phyloP scores from a whole-genome alignment of 495 filamentous ascomycete genomes.

The Talaromyces wortmannii region DNA sequence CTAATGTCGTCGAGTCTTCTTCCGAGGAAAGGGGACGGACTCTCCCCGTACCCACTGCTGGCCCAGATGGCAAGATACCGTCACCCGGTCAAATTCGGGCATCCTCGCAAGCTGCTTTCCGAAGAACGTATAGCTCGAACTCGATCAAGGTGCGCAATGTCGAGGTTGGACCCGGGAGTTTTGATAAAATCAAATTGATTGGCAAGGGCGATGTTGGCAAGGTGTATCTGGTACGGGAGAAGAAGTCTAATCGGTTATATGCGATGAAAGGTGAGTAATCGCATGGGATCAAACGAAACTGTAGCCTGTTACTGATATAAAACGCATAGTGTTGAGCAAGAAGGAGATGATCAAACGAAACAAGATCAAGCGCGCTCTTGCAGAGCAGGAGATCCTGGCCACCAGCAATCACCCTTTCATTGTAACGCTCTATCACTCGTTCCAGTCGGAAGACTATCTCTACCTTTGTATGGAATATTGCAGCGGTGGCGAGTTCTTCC shows the following conservation, averaged over 20 bases:
- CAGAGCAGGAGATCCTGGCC: slow-evolving; percentile 95
- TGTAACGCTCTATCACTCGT: slow-evolving; percentile 95
- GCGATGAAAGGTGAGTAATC: slow-evolving; percentile 86
- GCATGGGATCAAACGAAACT: no score
- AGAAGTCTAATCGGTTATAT: slow-evolving; percentile 91
- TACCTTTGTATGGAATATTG: slow-evolving; percentile 99
- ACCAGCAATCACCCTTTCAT: slow-evolving; percentile 99
- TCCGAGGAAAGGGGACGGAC: slow-evolving; percentile 29
- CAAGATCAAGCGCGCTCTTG: slow-evolving; percentile 97
- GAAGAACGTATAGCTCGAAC: slow-evolving; percentile 96
- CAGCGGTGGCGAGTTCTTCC: slow-evolving; percentile 95
- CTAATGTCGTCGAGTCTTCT: slow-evolving; percentile 45
- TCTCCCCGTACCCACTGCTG: slow-evolving; percentile 27
- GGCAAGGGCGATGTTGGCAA: slow-evolving; percentile 98
- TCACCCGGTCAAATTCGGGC: slow-evolving; percentile 47
- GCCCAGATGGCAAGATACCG: slow-evolving; percentile 35
- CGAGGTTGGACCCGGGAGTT: slow-evolving; percentile 90
- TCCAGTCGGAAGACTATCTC: slow-evolving; percentile 96
- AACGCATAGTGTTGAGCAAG: slow-evolving; percentile 79
- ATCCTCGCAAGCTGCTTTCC: slow-evolving; percentile 56
- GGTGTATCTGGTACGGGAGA: slow-evolving; percentile 94
- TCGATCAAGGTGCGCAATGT: slow-evolving; percentile 97
- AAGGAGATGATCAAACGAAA: slow-evolving; percentile 99
- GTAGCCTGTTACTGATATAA: slow-evolving; percentile 3
- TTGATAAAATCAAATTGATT: slow-evolving; percentile 99